Evolutionary conservation across 1,284 basidiomycete species (phyloP), one percentile per base, ranked within the genome.

Genomic region (Cutaneotrichosporon cyanovorans): DNA sequence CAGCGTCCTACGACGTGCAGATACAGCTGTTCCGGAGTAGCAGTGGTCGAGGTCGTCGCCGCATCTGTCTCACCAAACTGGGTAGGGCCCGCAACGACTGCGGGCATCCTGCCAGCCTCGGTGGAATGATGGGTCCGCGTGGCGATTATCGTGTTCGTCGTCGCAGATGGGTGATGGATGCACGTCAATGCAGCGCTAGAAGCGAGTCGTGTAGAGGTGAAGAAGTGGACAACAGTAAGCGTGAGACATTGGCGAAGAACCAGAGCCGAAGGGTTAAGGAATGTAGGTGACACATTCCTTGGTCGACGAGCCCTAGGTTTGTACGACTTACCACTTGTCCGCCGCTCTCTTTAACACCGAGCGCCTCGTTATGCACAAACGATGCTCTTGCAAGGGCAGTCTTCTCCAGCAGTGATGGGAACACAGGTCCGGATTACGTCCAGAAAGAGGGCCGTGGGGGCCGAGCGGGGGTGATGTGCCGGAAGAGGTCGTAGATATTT

Each of bases 1-100:
- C 45, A 46, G 5, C 39, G 32, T 3, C 54, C 54, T 6, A 47
- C 45, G 20, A 56, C 50, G 21, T 21, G 19, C 36, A 15, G 32
- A 15, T 34, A 34, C 9, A 34, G 32, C 15, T 34, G 32, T 34
- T 34, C 32, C n/a, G 32, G 32, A 15, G 18, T 7, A 22, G 20
- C 18, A 10, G 20, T 20, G 36, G 16, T 21, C 12, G 36, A 19
- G 36, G 16, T 21, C 6, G 32, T 15, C 9, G 32, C 15, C 32
- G 32, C 32, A 15, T 14, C 32, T n/a, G 15, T 15, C 16, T 8
- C 32, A 16, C 14, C 32, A 34, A n/a, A 14, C 37, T 38, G 37
- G 19, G 21, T 19, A n/a, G 34, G 35, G 10, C 33, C 35, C 34
- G 42, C 42, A 34, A 14, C 8, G n/a, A 8, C n/a, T 8, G 42